Base-by-base conservation (phyloP, 305 asterid genomes). In the Fraxinus latifolia region DNA sequence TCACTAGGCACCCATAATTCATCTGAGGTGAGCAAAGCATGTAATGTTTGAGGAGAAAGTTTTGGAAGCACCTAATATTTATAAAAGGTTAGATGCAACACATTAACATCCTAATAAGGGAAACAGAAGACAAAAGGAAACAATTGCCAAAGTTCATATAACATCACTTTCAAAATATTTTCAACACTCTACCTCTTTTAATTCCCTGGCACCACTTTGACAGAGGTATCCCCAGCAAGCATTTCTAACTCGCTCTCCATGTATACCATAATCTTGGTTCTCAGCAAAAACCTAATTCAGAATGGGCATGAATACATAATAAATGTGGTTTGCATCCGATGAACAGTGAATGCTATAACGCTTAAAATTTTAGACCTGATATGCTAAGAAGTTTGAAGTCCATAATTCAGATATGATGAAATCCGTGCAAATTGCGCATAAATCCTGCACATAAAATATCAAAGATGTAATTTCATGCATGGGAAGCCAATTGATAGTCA, bases 221-320 rank as follows among this genome's bases (percentile, higher is more conserved):
- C 99, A 96, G 76, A 96, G 95, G 90, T 94, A 96, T 82, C 98
- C 99, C 99, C 99, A 96, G 83, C 98, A 96, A 83, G 99, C 98
- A 91, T 88, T 96, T 90, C 97, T 92, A 62, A 96, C 99, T 76
- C 97, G 97, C 82, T 96, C 98, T 78, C 99, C 99, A 84, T 96
- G 95, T 29, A 86, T 83, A 44, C 99, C 99, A 83, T 94, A 96
- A 89, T 96, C 99, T 87, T 96, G 99, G 87, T 93, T 91, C 91
- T 96, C 99, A 71, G 99, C 99, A 79, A 96, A 96, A 82, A 96
- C 96, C 99, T 96, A 85, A 32, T 87, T 27, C 65, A 58, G 78
- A 72, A 80, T 12, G 73, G 76, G 73, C 71, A 34, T 79, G 79
- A 67, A 36, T 77, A 76, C 79, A 81, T 21, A 78, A 19, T 23